Evolutionary conservation across 768 basidiomycete genomes (phyloP).

Genomic region (Kwoniella bestiolae): DNA sequence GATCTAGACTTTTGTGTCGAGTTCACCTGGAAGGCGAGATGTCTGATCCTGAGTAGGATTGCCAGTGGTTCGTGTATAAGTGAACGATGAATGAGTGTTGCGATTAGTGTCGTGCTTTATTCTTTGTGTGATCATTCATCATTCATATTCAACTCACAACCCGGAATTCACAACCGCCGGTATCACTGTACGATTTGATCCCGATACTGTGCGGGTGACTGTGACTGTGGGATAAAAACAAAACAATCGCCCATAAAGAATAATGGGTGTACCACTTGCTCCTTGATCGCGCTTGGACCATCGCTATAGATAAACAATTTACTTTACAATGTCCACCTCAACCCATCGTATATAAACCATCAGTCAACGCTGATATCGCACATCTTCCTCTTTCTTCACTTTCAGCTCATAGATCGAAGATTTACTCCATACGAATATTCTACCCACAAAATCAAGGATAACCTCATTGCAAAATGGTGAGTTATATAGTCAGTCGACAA

Average conservation of each 20-base stretch:
- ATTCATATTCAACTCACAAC: not conserved
- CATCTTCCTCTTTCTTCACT: not conserved
- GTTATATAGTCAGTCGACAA: too few relatives aligned
- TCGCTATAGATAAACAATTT: not conserved
- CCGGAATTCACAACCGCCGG: constrained; percentile 12
- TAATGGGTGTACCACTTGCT: not conserved
- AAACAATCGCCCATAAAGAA: not conserved
- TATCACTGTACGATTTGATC: not conserved
- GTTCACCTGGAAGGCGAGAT: not conserved
- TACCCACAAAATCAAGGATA: too few relatives aligned
- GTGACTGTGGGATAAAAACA: constrained; percentile 8
- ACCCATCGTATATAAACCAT: too few relatives aligned
- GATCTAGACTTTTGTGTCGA: too few relatives aligned
- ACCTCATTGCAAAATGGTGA: too few relatives aligned
- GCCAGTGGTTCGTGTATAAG: not conserved
- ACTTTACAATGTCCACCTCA: not conserved
- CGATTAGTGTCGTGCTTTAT: not conserved
- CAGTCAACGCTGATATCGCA: not conserved
- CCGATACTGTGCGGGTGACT: too few relatives aligned
- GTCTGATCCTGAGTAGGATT: not conserved
- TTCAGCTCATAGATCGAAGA: not conserved
- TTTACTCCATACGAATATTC: too few relatives aligned
- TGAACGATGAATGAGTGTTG: not conserved
- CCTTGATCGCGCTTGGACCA: not conserved
- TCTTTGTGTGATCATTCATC: not conserved